Conservation (phyloP, 495 filamentous ascomycete genomes). For the Evernia prunastri region DNA sequence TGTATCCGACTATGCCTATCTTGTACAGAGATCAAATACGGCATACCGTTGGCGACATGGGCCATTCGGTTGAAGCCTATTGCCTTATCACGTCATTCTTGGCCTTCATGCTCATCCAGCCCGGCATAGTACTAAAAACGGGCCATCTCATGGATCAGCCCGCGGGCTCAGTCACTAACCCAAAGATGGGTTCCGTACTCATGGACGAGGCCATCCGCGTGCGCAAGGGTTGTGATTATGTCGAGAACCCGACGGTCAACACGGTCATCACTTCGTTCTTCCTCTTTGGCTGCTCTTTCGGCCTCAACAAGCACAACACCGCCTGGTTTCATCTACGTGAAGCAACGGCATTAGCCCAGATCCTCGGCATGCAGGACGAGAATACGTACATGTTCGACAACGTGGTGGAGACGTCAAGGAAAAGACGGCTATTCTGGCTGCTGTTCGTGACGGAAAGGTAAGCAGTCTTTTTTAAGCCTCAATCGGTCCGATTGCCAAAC, state of each 20-base stretch:
- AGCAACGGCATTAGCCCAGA: conserved; percentile 51
- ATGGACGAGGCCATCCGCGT: conserved; percentile 71
- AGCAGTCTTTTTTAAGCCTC: conserved; percentile 11
- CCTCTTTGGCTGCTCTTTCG: conserved; percentile 68
- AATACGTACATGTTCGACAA: conserved; percentile 42
- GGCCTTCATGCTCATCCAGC: conserved; percentile 80
- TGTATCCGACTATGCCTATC: conserved; percentile 81
- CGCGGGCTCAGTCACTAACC: conserved; percentile 44
- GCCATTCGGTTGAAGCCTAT: conserved; percentile 65
- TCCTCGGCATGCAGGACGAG: conserved; percentile 54
- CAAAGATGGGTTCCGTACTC: conserved; percentile 47
- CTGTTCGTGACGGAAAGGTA: conserved; percentile 56
- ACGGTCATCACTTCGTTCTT: conserved; percentile 74
- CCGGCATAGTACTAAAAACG: conserved; percentile 57
- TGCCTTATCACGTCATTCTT: conserved; percentile 73
- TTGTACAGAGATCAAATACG: conserved; percentile 62
- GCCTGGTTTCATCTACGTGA: conserved; percentile 62
- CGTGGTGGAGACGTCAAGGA: conserved; percentile 45
- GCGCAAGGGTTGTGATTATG: conserved; percentile 65
- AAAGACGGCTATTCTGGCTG: conserved; percentile 57
- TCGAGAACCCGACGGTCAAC: conserved; percentile 62
- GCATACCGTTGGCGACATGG: conserved; percentile 54
- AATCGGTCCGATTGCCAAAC: not conserved
- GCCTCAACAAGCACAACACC: conserved; percentile 48
- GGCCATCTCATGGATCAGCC: conserved; percentile 49